Evolutionary conservation across 192 early-diverging fungal genomes (phyloP).

Genomic region (Rhizophagus clarus): DNA sequence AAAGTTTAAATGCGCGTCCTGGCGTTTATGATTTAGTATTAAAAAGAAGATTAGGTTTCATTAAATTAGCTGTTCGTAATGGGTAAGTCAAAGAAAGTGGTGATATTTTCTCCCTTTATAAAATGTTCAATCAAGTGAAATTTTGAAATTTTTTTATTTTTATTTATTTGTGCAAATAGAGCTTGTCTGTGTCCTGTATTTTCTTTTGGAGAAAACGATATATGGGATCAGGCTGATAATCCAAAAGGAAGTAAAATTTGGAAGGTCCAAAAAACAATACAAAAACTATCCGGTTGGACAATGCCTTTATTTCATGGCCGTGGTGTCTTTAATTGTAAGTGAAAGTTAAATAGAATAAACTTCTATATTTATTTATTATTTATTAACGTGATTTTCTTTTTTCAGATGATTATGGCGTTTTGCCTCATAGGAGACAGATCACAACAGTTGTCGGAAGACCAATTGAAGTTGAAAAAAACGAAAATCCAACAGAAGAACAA

Average conservation of each 20-base stretch:
- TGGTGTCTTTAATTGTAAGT: constrained; percentile 83
- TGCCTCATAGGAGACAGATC: constrained; percentile 53
- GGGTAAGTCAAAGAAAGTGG: constrained; percentile 43
- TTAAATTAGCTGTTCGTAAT: constrained; percentile 83
- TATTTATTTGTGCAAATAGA: not conserved
- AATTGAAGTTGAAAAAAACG: constrained; percentile 56
- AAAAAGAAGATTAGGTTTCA: constrained; percentile 84
- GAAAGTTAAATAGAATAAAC: constrained; percentile 35
- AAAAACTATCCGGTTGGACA: constrained; percentile 71
- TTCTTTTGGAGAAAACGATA: constrained; percentile 93
- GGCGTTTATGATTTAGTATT: constrained; percentile 69
- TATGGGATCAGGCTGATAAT: constrained; percentile 81
- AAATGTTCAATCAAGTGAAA: not conserved
- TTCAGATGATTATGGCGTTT: constrained; percentile 53
- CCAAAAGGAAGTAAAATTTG: constrained; percentile 63
- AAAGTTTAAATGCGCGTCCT: constrained; percentile 72
- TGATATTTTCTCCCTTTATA: not conserved
- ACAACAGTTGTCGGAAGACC: constrained; percentile 61
- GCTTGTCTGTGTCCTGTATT: constrained; percentile 86
- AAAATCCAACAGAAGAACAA: constrained; percentile 64
- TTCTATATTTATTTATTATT: not conserved
- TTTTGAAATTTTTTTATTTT: constrained; percentile 1
- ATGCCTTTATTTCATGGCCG: constrained; percentile 82
- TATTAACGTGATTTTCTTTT: not conserved
- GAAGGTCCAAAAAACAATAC: constrained; percentile 72